Evolutionary conservation across 1,139 yeast species (phyloP), one percentile per base, ranked within the genome.

Genomic region (Candida neerlandica): DNA sequence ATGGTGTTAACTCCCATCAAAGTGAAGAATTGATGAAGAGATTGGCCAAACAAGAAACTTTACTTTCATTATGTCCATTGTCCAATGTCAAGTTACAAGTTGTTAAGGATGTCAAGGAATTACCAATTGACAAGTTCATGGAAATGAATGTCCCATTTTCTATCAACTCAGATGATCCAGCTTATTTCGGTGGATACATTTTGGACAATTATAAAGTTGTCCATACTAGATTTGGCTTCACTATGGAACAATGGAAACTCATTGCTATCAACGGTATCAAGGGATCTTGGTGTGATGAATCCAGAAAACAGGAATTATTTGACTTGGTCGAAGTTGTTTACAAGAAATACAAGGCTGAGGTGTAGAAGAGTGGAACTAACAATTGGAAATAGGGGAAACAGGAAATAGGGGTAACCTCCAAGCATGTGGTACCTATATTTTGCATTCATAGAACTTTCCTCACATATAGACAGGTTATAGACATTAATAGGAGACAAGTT

Each of bases 151-250:
- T 87, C n/a, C 85, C 87, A 30, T 86, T 88, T 64, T 84, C 90
- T 41, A 75, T 88, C 61, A 88, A 88, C 64, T 85, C 91, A 1
- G 95, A 88, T 64, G 96, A 88, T 64, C 96, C 96, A 32, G 94
- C 95, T 2, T 88, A 88, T 65, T 88, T 88, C 61, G 95, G 94
- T 45, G 94, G 91, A 10, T 87, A 87, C 66, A 83, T 87, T 52
- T 69, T 88, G 56, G 94, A 88, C 59, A 88, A 88, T 64, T 88
- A 86, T 66, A 61, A 78, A 29, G 80, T 78, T 37, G 88, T 87
- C 26, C 88, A 86, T 55, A 72, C 80, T 48, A 76, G 81, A 55
- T 86, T 86, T 64, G 82, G 83, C 11, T 84, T 87, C 65, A 70
- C 76, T 40, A 58, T 76, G 46, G 67, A 73, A 10, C 78, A 81